Evolutionary conservation across 306 rosid genomes (phyloP), one percentile per base, ranked within the genome.

Genomic region (Cucurbita moschata): DNA sequence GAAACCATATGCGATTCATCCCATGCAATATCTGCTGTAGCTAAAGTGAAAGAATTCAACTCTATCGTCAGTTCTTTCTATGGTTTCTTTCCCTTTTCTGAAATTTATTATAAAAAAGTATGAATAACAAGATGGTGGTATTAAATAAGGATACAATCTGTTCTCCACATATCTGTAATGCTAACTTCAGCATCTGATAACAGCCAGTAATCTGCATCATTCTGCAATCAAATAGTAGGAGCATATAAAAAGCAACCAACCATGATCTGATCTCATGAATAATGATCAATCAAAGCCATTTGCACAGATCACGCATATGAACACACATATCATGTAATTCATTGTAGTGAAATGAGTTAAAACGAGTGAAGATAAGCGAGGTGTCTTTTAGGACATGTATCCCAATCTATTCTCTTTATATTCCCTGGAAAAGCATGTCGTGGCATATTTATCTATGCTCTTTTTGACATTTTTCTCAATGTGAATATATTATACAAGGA

Each of bases 161-260:
- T 85, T 87, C 85, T 87, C 99, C 99, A 95, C 88, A 91, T 91
- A 68, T 95, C 96, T 70, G 99, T 95, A 76, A 95, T 95, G 88
- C 99, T 95, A 79, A 88, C 87, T 10, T 85, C 97, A 80, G 96
- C 96, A 78, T 92, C 99, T 62, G 99, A 89, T 73, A 91, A 85
- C 81, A 95, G 96, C 99, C 99, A 95, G 84, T 95, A 95, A 75
- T 95, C 97, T 19, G 96, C 96, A 59, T 91, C 96, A 81, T 86
- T 95, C 99, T 95, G 87, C 83, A 84, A 78, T 57, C 84, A 77
- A 49, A 79, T 62, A 18, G 38, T 47, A 62, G 58, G 39, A 42
- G 42, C 37, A 70, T 21, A 30, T 63, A 74, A 81, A n/a, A 21
- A 6, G 4, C 53, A 10, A 42, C 21, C 37, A 42, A 42, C 51